Base-by-base conservation (phyloP, 768 basidiomycete genomes). In the Cyclocybe cylindracea region DNA sequence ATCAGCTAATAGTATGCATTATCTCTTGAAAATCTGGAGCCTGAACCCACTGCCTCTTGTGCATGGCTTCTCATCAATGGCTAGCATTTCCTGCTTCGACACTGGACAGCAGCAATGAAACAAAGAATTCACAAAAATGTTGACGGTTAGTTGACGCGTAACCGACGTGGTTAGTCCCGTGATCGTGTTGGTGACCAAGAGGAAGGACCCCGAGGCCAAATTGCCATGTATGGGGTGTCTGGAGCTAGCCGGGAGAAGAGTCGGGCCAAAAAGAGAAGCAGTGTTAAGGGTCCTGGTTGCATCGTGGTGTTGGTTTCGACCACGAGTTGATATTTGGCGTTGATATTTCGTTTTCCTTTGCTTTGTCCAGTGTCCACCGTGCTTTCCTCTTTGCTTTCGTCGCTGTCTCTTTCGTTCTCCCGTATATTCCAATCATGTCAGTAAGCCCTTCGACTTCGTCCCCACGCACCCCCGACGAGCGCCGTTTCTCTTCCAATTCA, bases 381-480 rank as follows among this genome's bases (percentile, higher is more conserved):
- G 57, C 51, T 62, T 41, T 64, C 53, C 53, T 60, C 57, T 51
- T 61, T 70, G 66, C 64, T 70, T 51, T 68, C 61, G 43, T 69
- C 61, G 63, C 64, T 68, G 56, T 61, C 58, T 51, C 55, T 58
- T 62, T 57, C 58, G 51, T 50, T 59, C 50, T 54, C 53, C 45
- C 58, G 29, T 48, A 35, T 50, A 49, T 43, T 51, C 53, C 36
- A 29, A 51, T 18, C 33, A 69, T 68, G 68, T 66, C 62, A 6
- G 58, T 59, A 52, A 61, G 58, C 10, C 61, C 71, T 14, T 64
- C 68, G 9, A 58, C 64, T 9, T 77, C 76, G 24, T 75, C 77
- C 0, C 76, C 74, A 39, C 61, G 68, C 46, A 77, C 78, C 2
- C 75, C 77, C n/a, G 55, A 64, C 44, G 65, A 74, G 46, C 29